These are phyloP conservation scores for Calonectria pauciramosa DNA, from an alignment of 2,329 filamentous ascomycete genomes.

Conservation along the genomic window DNA sequence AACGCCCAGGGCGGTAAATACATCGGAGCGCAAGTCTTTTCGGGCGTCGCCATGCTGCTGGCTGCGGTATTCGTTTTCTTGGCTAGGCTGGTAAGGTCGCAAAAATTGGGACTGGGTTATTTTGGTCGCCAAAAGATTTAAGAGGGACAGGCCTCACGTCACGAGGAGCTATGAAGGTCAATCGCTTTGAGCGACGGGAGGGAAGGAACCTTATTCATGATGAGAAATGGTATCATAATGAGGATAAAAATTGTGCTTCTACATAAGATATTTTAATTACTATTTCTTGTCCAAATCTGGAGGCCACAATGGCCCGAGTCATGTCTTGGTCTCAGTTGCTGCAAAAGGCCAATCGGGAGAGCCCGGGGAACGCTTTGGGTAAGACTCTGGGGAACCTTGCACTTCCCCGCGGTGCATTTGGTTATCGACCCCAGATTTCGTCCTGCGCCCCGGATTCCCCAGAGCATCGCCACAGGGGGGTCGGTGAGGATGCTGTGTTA, in stretches of 20 bases:
- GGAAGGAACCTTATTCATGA: not conserved
- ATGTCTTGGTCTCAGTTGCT: not conserved
- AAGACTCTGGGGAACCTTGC: conserved; percentile 13
- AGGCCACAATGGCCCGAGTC: not conserved
- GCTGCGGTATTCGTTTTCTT: conserved; percentile 29
- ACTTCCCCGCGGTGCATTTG: not conserved
- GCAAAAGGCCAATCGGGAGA: not conserved
- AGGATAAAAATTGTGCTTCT: not conserved
- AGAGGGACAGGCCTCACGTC: not conserved
- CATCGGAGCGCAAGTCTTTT: conserved; percentile 39
- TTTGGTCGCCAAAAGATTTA: not conserved
- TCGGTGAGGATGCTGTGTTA: not conserved
- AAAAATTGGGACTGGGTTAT: conserved; percentile 16
- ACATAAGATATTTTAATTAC: not conserved
- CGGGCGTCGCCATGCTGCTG: conserved; percentile 32
- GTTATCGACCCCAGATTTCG: not conserved
- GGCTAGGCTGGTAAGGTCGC: conserved; percentile 28
- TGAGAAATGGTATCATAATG: not conserved
- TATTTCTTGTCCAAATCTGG: not conserved
- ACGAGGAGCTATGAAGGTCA: not conserved
- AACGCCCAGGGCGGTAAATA: conserved; percentile 32
- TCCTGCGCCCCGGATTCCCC: not conserved
- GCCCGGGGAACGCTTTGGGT: conserved; percentile 10
- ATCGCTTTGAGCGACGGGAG: not conserved
- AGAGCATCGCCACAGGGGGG: not conserved